These are phyloP conservation scores for Xylaria polymorpha DNA, from an alignment of 2,329 filamentous ascomycete species.

Conservation along the genomic window DNA sequence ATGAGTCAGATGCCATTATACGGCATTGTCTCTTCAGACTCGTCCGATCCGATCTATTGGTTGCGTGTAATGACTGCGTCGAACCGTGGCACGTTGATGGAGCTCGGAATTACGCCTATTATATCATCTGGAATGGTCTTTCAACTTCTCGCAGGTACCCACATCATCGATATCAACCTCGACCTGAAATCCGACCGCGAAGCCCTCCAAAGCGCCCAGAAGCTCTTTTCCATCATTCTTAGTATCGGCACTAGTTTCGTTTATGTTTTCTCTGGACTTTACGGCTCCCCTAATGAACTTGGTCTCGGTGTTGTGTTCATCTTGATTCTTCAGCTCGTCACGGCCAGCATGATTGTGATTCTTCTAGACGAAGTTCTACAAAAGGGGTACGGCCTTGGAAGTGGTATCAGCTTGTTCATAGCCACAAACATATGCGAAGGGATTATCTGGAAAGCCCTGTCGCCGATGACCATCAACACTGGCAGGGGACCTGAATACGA, in stretches of 20 bases:
- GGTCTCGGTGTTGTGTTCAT: constrained; percentile 98
- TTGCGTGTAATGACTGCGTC: constrained; percentile 99
- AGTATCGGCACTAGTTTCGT: constrained; percentile 86
- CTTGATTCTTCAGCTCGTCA: constrained; percentile 95
- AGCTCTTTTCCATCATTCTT: constrained; percentile 97
- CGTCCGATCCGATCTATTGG: constrained; percentile 99
- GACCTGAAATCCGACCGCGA: constrained; percentile 99
- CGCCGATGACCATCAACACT: constrained; percentile 98
- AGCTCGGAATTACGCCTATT: constrained; percentile 96
- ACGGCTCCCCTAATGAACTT: constrained; percentile 95
- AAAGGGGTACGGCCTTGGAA: constrained; percentile 98
- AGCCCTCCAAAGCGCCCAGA: constrained; percentile 99
- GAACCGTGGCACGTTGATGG: constrained; percentile 97
- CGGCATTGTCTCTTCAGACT: constrained; percentile 98
- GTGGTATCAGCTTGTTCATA: constrained; percentile 99
- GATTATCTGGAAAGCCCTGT: constrained; percentile 99
- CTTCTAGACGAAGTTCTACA: constrained; percentile 98
- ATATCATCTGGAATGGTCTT: constrained; percentile 99
- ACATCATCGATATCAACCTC: constrained; percentile 99
- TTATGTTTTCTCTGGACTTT: constrained; percentile 97
- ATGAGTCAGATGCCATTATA: constrained; percentile 99
- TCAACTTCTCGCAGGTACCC: constrained; percentile 98
- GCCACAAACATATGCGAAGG: constrained; percentile 99
- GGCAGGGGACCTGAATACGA: constrained; percentile 99
- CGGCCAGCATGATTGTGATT: constrained; percentile 98